A percentile compares a stretch with the other conserved stretches of the same genome.
phyloP scores from a whole-genome alignment of 768 basidiomycete species.

The Calocera cornea region DNA sequence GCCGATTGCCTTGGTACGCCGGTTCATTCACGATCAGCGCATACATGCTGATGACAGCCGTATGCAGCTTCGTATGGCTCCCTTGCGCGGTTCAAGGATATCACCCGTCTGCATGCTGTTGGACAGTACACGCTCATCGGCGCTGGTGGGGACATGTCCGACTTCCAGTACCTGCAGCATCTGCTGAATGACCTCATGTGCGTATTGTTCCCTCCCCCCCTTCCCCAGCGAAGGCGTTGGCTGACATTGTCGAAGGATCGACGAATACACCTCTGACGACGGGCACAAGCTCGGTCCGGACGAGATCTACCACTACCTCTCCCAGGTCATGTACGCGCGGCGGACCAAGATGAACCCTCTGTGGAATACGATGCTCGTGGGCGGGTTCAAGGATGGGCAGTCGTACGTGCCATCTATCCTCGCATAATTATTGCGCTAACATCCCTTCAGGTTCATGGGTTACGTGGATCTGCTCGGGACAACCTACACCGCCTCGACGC shows the following conservation, averaged over 20 bases:
- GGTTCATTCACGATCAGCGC: conserved; percentile 6
- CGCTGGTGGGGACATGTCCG: conserved; percentile 92
- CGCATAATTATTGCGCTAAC: not conserved
- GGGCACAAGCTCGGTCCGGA: conserved; percentile 70
- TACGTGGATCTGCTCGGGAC: conserved; percentile 95
- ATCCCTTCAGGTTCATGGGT: conserved; percentile 57
- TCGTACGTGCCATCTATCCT: conserved; percentile 34
- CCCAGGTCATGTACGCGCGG: conserved; percentile 79
- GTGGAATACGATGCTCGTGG: conserved; percentile 91
- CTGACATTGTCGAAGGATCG: conserved; percentile 25
- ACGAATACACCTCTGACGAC: conserved; percentile 72
- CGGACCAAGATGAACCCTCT: conserved; percentile 82
- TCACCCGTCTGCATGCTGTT: conserved; percentile 75
- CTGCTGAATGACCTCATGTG: conserved; percentile 61
- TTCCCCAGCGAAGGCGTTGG: not conserved
- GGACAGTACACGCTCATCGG: conserved; percentile 78
- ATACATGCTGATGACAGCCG: not conserved
- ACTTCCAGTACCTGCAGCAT: conserved; percentile 85
- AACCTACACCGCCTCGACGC: conserved; percentile 81
- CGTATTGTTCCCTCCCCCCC: conserved; percentile 8
- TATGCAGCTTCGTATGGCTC: conserved; percentile 84
- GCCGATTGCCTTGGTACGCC: conserved; percentile 88
- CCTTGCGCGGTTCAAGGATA: conserved; percentile 88
- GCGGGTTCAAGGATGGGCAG: conserved; percentile 75
- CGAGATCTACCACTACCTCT: conserved; percentile 86